Conservation (phyloP, 2,329 filamentous ascomycete genomes). For the Talaromyces sp. region DNA sequence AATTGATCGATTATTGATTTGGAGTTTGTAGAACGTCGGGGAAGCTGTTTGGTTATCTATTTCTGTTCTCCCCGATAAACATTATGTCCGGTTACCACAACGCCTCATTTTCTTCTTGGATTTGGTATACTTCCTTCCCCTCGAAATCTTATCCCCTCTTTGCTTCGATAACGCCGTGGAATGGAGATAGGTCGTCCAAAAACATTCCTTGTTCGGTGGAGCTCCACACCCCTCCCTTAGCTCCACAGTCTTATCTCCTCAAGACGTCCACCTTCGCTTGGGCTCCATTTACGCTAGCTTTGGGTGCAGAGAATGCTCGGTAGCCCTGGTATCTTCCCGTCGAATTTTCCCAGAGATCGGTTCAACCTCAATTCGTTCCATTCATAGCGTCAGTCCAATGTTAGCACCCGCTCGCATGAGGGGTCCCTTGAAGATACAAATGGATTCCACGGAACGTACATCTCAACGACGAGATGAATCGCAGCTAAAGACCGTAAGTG, state of each 20-base stretch:
- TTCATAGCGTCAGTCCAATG: neutral
- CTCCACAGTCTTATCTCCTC: neutral
- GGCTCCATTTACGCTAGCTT: neutral
- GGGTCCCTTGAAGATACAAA: neutral
- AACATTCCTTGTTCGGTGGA: neutral
- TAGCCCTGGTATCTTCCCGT: neutral
- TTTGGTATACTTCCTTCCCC: neutral
- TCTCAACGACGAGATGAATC: neutral
- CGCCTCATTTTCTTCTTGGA: neutral
- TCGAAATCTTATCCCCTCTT: neutral
- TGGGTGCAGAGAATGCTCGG: neutral
- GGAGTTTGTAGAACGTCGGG: too few species aligned
- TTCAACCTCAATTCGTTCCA: neutral
- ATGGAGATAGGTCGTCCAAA: too few species aligned
- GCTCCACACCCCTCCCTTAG: neutral
- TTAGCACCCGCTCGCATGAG: neutral
- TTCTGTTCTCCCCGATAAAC: neutral
- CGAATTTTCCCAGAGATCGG: neutral
- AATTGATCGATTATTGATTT: too few species aligned
- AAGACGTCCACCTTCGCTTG: neutral
- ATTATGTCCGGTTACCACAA: neutral
- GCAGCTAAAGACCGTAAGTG: neutral
- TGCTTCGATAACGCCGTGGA: neutral
- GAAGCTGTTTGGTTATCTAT: neutral
- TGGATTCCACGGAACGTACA: neutral